These are phyloP conservation scores for Spinellus fusiger DNA, from an alignment of 192 early-diverging fungal species.

Conservation along the genomic window DNA sequence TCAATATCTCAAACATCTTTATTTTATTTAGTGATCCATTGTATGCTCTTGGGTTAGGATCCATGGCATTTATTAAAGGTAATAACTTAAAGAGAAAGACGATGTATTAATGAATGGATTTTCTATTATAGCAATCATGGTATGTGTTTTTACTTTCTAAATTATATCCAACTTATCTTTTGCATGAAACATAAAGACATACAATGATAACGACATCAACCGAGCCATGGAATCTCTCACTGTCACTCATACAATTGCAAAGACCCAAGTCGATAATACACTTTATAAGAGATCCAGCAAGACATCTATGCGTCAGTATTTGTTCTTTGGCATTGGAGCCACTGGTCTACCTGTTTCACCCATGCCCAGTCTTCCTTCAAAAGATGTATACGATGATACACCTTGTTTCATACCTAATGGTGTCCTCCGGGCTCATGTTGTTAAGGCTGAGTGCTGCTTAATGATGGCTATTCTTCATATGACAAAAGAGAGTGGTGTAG, in stretches of 20 bases:
- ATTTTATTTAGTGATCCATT: slow-evolving; percentile 35
- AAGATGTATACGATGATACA: not conserved
- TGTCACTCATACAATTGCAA: slow-evolving; percentile 35
- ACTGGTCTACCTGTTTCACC: slow-evolving; percentile 18
- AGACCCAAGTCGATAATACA: slow-evolving; percentile 43
- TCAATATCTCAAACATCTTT: too few relatives aligned
- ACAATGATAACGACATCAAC: slow-evolving; percentile 39
- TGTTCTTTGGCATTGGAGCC: slow-evolving; percentile 28
- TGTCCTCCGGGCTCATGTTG: slow-evolving; percentile 43
- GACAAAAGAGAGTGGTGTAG: slow-evolving; percentile 42
- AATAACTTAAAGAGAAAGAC: not conserved
- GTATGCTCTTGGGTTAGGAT: slow-evolving; percentile 45
- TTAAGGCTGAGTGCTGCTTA: slow-evolving; percentile 44
- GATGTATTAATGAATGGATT: not conserved
- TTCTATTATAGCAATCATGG: slow-evolving; percentile 19
- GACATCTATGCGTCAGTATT: slow-evolving; percentile 28
- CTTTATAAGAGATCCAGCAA: slow-evolving; percentile 29
- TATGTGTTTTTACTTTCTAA: not conserved
- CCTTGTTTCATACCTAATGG: slow-evolving; percentile 41
- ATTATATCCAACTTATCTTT: not conserved
- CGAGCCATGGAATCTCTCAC: slow-evolving; percentile 36
- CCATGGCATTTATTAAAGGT: slow-evolving; percentile 52
- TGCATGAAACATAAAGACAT: slow-evolving; percentile 31
- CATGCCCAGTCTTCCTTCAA: not conserved
- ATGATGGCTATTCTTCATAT: slow-evolving; percentile 43